phyloP scores from a whole-genome alignment of 768 basidiomycete genomes.

The Neoboletus brunneissimus region DNA sequence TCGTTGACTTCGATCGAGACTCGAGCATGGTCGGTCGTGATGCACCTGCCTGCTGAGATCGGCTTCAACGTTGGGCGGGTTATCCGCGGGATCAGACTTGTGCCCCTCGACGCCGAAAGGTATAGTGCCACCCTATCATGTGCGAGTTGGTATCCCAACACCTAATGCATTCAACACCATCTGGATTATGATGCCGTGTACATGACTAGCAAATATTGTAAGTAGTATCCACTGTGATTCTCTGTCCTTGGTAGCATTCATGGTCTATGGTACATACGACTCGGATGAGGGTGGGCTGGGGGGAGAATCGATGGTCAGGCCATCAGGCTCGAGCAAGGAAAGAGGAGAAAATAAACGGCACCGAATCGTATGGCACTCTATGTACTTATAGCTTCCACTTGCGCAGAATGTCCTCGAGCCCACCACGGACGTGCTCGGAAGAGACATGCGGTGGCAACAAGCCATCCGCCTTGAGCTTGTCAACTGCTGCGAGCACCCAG shows the following conservation, averaged over 20 bases:
- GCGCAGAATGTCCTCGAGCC: constrained; percentile 25
- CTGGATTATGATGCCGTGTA: background rate
- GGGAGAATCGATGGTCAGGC: constrained; percentile 2
- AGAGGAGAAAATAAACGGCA: background rate
- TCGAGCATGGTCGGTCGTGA: too few relatives aligned
- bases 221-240: too few relatives aligned
- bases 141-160: background rate
- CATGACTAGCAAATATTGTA: too few relatives aligned
- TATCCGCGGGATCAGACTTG: background rate
- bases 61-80: background rate
- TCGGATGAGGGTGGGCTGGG: background rate
- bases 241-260: background rate
- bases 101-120: background rate
- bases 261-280: background rate
- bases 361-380: background rate
- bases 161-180: constrained; percentile 1
- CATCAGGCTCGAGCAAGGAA: constrained; percentile 6
- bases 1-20: background rate
- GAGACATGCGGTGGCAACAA: constrained; percentile 19
- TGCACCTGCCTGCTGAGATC: background rate
- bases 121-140: background rate
- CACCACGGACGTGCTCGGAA: constrained; percentile 18
- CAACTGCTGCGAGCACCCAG: constrained; percentile 28
- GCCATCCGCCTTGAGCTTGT: constrained; percentile 19
- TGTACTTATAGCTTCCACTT: constrained; percentile 20